Evolutionary conservation across 1,139 yeast genomes (phyloP), one percentile per base, ranked within the genome.

Genomic region (Insectozyma bohioensis): DNA sequence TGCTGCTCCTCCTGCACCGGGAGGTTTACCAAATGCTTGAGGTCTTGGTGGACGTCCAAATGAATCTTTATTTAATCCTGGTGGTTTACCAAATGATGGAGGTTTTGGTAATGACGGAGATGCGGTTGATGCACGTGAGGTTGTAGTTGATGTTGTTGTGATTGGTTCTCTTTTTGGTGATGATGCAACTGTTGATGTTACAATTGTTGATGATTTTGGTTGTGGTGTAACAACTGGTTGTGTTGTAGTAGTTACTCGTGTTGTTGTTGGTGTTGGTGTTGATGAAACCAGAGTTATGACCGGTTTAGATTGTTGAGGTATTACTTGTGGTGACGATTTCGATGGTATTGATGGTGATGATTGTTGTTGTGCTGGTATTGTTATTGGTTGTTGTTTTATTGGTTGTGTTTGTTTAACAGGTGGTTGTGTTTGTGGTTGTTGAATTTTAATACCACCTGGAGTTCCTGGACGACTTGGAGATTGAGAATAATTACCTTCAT

Each of bases 401-500:
- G 28, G 20, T 20, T 12, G 10, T 13, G 19, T 18, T n/a, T 22
- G 31, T 14, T 35, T 37, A 15, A 20, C 28, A 9, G 35, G 18
- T 21, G 14, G 6, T 11, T 34, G 10, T 21, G 24, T 21, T 22
- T 12, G 25, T 13, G 25, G 15, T 27, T 31, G 5, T 23, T 16
- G 16, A 18, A 48, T 34, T 13, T 41, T 43, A 7, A 52, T 38
- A 1, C 57, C 48, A 1, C 45, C 54, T 2, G 67, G 66, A 1
- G 66, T 61, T 4, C 54, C 42, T 22, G 56, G 49, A 37, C 61
- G 43, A 40, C 61, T 58, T 15, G 58, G 42, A 21, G 51, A 51
- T 26, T 45, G 48, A 8, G 51, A 46, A 2, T 56, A 47, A 3
- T 43, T 33, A 4, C 48, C 41, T 40, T 67, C 71, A 33, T 60